Percentiles rank a stretch among this genome's conserved stretches.
phyloP scores from a whole-genome alignment of 345 rosid genomes.

The Corchorus capsularis region DNA sequence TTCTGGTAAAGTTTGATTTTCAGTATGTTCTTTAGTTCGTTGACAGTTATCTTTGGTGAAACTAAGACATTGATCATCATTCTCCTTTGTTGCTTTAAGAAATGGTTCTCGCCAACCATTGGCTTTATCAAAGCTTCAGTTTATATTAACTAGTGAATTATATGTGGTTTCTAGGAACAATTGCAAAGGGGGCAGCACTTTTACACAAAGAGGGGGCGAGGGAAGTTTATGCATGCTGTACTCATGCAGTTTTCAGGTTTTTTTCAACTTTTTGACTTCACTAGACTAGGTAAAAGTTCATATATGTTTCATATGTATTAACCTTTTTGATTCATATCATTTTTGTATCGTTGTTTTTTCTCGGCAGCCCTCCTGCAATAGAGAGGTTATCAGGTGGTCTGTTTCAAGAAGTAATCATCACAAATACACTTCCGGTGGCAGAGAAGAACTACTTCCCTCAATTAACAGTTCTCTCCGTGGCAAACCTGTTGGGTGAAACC shows the following conservation, averaged over 20 bases:
- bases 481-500: constrained; percentile 81
- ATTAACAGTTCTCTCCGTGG: constrained; percentile 71
- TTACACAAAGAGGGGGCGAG: constrained; percentile 97
- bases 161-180: constrained; percentile 59
- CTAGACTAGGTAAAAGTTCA: background rate
- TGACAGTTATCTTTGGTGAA: background rate
- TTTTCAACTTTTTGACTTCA: constrained; percentile 23
- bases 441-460: constrained; percentile 82
- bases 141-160: background rate
- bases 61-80: background rate
- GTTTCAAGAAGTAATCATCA: constrained; percentile 79
- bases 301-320: background rate
- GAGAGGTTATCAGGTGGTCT: constrained; percentile 79
- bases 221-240: constrained; percentile 97
- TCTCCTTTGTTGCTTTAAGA: background rate
- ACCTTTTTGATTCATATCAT: background rate
- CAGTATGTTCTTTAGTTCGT: background rate
- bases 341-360: background rate
- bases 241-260: constrained; percentile 97
- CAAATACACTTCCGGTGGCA: constrained; percentile 71
- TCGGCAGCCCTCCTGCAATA: constrained; percentile 70
- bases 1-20: background rate
- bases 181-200: constrained; percentile 89
- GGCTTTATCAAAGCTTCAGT: background rate
- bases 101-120: background rate